A percentile compares a stretch with the other conserved stretches of the same genome.
Evolutionary conservation across 352 stramenopile genomes (phyloP).

Genomic region (Phytopythium ostracodes): DNA sequence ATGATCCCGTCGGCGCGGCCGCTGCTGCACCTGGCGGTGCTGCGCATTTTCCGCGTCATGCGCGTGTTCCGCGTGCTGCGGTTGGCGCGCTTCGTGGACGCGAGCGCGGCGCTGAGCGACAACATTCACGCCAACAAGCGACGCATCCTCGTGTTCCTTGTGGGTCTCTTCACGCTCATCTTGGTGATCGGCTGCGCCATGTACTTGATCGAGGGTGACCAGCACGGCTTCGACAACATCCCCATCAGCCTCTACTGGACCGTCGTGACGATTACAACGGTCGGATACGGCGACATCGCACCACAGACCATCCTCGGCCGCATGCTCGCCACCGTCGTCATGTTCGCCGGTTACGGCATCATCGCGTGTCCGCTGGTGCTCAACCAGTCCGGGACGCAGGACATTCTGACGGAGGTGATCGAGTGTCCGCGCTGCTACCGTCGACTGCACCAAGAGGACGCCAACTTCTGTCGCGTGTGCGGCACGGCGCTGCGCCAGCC

Average conservation of each 20-base stretch:
- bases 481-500: constrained; percentile 54
- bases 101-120: constrained; percentile 57
- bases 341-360: constrained; percentile 85
- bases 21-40: constrained; percentile 54
- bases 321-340: constrained; percentile 77
- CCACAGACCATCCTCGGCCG: constrained; percentile 75
- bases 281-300: constrained; percentile 84
- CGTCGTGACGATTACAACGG: constrained; percentile 85
- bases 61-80: constrained; percentile 74
- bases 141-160: constrained; percentile 66
- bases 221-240: constrained; percentile 86
- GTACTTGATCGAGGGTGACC: constrained; percentile 81
- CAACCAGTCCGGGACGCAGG: constrained; percentile 35
- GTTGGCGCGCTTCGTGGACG: constrained; percentile 69
- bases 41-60: constrained; percentile 79
- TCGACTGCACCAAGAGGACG: constrained; percentile 70
- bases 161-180: constrained; percentile 77
- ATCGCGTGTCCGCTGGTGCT: constrained; percentile 83
- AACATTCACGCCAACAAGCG: constrained; percentile 82
- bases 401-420: constrained; percentile 53
- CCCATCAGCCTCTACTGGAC: constrained; percentile 86
- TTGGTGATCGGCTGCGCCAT: constrained; percentile 79
- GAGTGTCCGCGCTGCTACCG: constrained; percentile 75
- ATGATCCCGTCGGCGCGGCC: constrained; percentile 54
- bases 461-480: constrained; percentile 78